Evolutionary conservation across 768 basidiomycete species (phyloP).

Genomic region (Clavulina sp.): DNA sequence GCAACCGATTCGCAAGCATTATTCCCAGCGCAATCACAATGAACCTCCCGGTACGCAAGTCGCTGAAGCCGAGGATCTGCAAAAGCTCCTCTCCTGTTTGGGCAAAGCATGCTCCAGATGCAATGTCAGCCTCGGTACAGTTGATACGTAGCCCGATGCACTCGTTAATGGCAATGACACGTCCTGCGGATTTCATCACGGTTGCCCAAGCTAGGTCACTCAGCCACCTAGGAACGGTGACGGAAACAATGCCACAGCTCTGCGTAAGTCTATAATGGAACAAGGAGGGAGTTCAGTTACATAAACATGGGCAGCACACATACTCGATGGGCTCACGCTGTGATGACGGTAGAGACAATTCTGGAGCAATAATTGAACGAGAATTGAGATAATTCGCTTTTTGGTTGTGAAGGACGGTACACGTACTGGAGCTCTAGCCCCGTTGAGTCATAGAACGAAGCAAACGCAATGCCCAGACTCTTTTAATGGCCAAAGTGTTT

Average conservation of each 20-base stretch:
- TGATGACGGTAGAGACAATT: constrained; percentile 17
- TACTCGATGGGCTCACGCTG: constrained; percentile 9
- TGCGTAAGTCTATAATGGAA: neutral
- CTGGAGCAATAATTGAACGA: no score
- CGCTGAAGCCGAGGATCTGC: constrained; percentile 15
- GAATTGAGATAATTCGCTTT: no score
- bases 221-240: neutral
- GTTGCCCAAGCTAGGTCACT: constrained; percentile 9
- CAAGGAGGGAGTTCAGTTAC: no score
- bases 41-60: constrained; percentile 5
- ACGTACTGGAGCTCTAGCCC: constrained; percentile 22
- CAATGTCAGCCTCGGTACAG: constrained; percentile 17
- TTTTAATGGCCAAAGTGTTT: constrained; percentile 8
- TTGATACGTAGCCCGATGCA: constrained; percentile 17
- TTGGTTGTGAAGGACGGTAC: neutral
- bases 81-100: constrained; percentile 22
- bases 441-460: constrained; percentile 17
- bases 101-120: constrained; percentile 19
- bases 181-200: constrained; percentile 16
- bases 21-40: constrained; percentile 5
- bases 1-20: constrained; percentile 3
- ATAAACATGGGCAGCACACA: neutral
- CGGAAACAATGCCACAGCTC: constrained; percentile 3
- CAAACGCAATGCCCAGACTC: constrained; percentile 19
- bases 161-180: constrained; percentile 24